Base-by-base conservation (phyloP, 169 alveolate species). In the Eimeria brunetti region DNA sequence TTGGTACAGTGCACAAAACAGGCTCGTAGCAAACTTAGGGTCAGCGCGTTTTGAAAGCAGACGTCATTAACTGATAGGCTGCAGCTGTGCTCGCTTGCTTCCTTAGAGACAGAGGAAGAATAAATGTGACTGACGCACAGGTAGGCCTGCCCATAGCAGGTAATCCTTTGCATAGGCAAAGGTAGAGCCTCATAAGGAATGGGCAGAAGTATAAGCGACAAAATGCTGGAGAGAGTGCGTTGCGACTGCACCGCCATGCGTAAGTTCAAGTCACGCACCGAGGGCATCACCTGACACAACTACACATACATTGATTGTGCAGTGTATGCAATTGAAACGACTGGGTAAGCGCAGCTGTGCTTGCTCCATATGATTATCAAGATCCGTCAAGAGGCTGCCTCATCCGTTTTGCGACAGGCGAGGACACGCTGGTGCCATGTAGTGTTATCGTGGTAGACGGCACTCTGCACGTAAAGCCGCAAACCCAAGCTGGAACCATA, bases 401-500 rank as follows among this genome's bases (percentile, higher is more conserved):
- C 88, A 6, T 46, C 41, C 24, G 27, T 8, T 46, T 78, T 46
- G n/a, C 67, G 18, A 6, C 64, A 46, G 38, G 88, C 88, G n/a
- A 46, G 88, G 88, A 49, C 88, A 1, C 44, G 67, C 88, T 78
- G 69, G 49, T 38, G 49, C 91, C 91, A 84, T 6, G 91, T 84
- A 38, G 51, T 30, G 46, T 49, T 80, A 36, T 60, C 78, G 58
- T 53, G 58, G 91, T 84, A 84, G 76, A 58, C 24, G 38, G 91
- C 75, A 38, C 91, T 84, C 91, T 84, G 91, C 69, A 18, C 69
- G 18, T 67, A 49, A 80, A 80, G 12, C 46, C 38, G 20, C 49
- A 53, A 24, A 44, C 41, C 51, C 33, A 44, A 75, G 53, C 1
- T 8, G 38, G 41, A 12, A 18, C 2, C 88, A 41, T 22, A 38